Evolutionary conservation across 2,329 filamentous ascomycete genomes (phyloP), one percentile per base, ranked within the genome.

Genomic region (Microsporum audouinii): DNA sequence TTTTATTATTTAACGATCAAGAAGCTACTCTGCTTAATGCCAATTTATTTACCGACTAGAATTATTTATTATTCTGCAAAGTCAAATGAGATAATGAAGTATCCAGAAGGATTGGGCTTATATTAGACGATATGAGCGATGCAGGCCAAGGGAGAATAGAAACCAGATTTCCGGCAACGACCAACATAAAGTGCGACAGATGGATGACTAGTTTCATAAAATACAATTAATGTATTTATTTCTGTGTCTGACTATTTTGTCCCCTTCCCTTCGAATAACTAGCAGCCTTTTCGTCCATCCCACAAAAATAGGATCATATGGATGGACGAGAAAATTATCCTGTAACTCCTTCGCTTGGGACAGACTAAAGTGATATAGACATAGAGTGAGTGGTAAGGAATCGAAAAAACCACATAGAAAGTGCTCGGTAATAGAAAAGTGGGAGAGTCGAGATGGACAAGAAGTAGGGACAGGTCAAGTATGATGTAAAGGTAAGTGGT

Each of bases 301-400:
- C 12, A 36, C 33, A 55, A 34, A 17, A 36, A 38, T 34, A 12
- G 36, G 14, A 34, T 55, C n/a, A 31, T 36, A 12, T 55, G 31
- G 51, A 23, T 12, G 31, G 31, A 31, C 8, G 31, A n/a, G 33
- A 17, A 34, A 51, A 55, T n/a, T 55, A 55, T 55, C 51, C 51
- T 36, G 12, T 55, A 55, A 55, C 51, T 55, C 51, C 51, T 55
- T 34, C 51, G 51, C 51, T 55, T 55, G 31, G 51, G 51, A 34
- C 51, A 29, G 31, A 55, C 51, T 55, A 55, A 55, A 55, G 31
- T 36, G 12, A 34, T 17, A 55, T 34, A n/a, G 49, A 49, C 62
- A 61, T 49, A 34, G 31, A 63, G 59, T 45, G 53, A 63, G 31
- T n/a, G 49, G 14, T 17, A n/a, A 34, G 36, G 3, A 53, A 55